Evolutionary conservation across 768 basidiomycete genomes (phyloP).

Genomic region (Collybia sp.): DNA sequence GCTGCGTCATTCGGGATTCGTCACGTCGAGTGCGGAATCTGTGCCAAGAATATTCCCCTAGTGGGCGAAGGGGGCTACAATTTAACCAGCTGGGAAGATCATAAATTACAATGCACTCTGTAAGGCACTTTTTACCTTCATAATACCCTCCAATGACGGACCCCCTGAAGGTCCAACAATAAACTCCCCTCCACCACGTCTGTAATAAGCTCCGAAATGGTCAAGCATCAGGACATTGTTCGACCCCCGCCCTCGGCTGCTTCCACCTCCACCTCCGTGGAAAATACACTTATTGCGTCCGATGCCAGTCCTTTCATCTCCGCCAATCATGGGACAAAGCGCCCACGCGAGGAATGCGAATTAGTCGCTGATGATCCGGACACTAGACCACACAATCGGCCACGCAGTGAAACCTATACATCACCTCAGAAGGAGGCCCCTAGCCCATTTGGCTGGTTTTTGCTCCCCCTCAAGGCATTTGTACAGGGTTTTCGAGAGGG

Average conservation of each 20-base stretch:
- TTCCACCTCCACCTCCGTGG: slow-evolving; percentile 24
- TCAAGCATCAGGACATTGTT: slow-evolving; percentile 1
- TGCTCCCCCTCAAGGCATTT: slow-evolving; percentile 60
- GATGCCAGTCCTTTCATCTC: slow-evolving; percentile 15
- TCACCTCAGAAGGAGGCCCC: slow-evolving; percentile 40
- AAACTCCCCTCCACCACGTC: too few species aligned
- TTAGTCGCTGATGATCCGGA: slow-evolving; percentile 22
- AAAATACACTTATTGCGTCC: slow-evolving; percentile 30
- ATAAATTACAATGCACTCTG: slow-evolving; percentile 45
- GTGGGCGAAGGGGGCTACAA: slow-evolving; percentile 54
- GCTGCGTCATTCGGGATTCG: slow-evolving; percentile 42
- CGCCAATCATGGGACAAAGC: slow-evolving; percentile 35
- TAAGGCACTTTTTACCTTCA: slow-evolving; percentile 4
- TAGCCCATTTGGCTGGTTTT: slow-evolving; percentile 52
- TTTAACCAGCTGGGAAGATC: slow-evolving; percentile 55
- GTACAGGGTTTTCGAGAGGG: slow-evolving; percentile 66
- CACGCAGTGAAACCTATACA: slow-evolving; percentile 42
- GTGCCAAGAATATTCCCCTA: slow-evolving; percentile 39
- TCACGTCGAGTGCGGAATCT: slow-evolving; percentile 48
- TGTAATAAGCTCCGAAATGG: too few species aligned
- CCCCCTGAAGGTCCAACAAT: too few species aligned
- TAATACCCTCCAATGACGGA: too few species aligned
- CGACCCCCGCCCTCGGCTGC: slow-evolving; percentile 24
- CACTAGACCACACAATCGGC: slow-evolving; percentile 44
- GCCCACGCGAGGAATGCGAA: slow-evolving; percentile 38